Base-by-base conservation (phyloP, 1,284 basidiomycete genomes). In the Fomitopsis schrenkii region DNA sequence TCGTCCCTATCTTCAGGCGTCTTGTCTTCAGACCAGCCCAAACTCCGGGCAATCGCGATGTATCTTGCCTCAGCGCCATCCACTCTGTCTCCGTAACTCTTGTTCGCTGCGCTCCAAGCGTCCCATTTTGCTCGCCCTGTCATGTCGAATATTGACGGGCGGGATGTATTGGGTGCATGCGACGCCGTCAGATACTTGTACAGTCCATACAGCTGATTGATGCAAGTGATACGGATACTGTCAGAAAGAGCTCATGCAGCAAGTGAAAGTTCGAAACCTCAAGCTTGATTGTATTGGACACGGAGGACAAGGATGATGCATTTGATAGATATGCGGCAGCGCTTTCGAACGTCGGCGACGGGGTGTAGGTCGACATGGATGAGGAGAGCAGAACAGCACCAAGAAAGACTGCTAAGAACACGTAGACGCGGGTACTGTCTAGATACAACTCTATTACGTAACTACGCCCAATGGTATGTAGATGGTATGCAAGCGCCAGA, bases 111-210 rank as follows among this genome's bases (percentile, higher is more conserved):
- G 36, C 72, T 79, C 93, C 94, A 96, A 1, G 93, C 90, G 70
- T 95, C 93, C 88, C 92, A 93, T 74, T 96, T 96, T 2, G 93
- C 93, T 36, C 92, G 80, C 2, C 87, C 89, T 2, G 88, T 82
- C 70, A 91, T 83, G 64, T 93, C 92, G 69, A 95, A 93, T 35
- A 96, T 80, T 5, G 90, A 91, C 1, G 94, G 95, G 2, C 90
- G 83, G 3, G 85, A 70, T 7, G 76, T 78, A 40, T 75, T 78
- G 22, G 92, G 86, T n/a, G 65, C 69, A 14, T 81, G 71, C 0
- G 85, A 80, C 22, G 83, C 80, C 7, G 86, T 91, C 28, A 92
- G 74, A 71, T 80, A 83, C 74, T 96, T 96, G 86, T 85, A 97
- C 60, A 95, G 77, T 45, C 91, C 91, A 74, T 97, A 97, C 12